Base-by-base conservation (phyloP, 179 eudicot genomes). In the Beta macrorhiza region DNA sequence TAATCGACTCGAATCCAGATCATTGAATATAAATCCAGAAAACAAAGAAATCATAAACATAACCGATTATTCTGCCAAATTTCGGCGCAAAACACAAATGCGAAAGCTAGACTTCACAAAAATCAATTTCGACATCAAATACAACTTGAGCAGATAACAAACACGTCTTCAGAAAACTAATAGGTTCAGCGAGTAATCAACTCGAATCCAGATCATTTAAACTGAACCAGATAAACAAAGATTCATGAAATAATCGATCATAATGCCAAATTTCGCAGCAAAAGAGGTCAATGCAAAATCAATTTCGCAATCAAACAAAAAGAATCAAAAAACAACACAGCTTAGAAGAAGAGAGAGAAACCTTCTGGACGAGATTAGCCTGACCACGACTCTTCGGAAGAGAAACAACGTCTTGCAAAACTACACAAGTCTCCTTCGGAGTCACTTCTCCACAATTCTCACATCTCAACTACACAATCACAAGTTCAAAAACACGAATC, bases 361-460 rank as follows among this genome's bases (percentile, higher is more conserved):
- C 99, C 98, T 95, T 95, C 85, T 92, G 97, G 67, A 90, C 84
- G 77, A 93, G 97, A 83, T 96, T 79, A 73, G 88, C 82, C 19
- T 84, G 83, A 55, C 92, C 89, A 72, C 84, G 92, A 80, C 93
- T 82, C 81, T 87, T 85, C 0, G 89, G 87, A 13, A 88, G 70
- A 70, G 93, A 78, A 79, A 91, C 89, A 20, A 85, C 86, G 61
- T 91, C 99, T 78, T 83, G 86, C 89, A 96, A 87, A 56, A 83
- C 82, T 37, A 93, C 89, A 73, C 90, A 89, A 0, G 93, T 87
- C 88, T 93, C 97, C 79, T 93, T 96, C 72, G 83, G 82, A n/a
- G 94, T 93, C 52, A 86, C 84, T 85, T 96, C 98, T 58, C 97
- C 97, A 82, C 99, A 96, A 22, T 89, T 89, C 72, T 90, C 99